These are phyloP conservation scores for Tricholoma terreum DNA, from an alignment of 768 basidiomycete species.

Conservation along the genomic window DNA sequence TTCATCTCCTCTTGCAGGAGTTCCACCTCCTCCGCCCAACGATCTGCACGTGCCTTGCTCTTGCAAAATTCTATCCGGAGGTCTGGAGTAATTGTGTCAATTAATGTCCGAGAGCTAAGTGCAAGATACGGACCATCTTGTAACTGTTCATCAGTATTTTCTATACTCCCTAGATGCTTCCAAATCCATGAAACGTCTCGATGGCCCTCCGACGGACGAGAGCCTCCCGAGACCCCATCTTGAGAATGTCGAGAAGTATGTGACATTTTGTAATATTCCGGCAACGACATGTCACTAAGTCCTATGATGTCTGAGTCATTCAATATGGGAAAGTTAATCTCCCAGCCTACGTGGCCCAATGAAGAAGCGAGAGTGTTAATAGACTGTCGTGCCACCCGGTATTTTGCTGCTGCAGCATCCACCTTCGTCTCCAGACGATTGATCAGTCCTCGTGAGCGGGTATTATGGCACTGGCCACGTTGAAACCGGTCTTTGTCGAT, in stretches of 20 bases:
- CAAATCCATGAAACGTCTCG: background rate
- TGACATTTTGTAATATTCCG: background rate
- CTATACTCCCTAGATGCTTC: background rate
- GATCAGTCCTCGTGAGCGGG: background rate
- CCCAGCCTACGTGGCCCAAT: background rate
- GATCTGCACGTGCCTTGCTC: too few species aligned
- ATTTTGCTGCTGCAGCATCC: background rate
- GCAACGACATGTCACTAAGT: background rate
- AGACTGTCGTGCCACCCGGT: background rate
- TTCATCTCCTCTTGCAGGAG: constrained; percentile 4
- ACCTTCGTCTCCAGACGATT: background rate
- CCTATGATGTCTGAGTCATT: too few species aligned
- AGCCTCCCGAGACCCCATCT: background rate
- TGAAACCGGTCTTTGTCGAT: too few species aligned
- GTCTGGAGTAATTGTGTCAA: background rate
- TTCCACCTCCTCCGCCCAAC: too few species aligned
- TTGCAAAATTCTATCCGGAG: too few species aligned
- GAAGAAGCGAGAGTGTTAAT: background rate
- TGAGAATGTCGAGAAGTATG: background rate
- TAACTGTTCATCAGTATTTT: background rate
- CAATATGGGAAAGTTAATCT: background rate
- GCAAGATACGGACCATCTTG: background rate
- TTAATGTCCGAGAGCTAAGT: background rate
- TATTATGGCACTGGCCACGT: constrained; percentile 1
- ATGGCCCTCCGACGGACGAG: background rate